These are phyloP conservation scores for Benincasa hispida DNA, from an alignment of 306 rosid genomes.

Conservation along the genomic window DNA sequence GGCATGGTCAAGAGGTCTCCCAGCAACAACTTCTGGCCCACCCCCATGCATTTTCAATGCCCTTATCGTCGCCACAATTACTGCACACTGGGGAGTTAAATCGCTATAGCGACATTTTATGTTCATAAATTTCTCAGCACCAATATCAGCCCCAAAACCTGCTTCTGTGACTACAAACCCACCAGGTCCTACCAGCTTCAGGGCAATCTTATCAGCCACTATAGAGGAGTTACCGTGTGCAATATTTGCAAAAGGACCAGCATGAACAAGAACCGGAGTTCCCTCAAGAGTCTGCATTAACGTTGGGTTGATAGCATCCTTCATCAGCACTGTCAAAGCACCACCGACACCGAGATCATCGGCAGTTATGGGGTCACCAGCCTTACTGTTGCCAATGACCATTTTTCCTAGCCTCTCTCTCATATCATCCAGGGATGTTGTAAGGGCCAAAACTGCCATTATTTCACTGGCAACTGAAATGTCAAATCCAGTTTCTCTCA, in stretches of 20 bases:
- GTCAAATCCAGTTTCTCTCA: constrained; percentile 94
- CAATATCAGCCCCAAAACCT: constrained; percentile 97
- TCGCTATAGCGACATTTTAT: constrained; percentile 91
- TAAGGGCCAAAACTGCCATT: constrained; percentile 97
- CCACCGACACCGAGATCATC: constrained; percentile 98
- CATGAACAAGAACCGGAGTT: constrained; percentile 97
- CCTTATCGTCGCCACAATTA: constrained; percentile 84
- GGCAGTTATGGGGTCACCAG: constrained; percentile 82
- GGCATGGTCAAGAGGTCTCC: constrained; percentile 84
- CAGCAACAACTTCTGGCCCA: constrained; percentile 90
- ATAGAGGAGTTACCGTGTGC: constrained; percentile 97
- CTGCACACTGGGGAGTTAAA: constrained; percentile 85
- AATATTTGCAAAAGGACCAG: constrained; percentile 95
- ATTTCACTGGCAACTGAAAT: constrained; percentile 97
- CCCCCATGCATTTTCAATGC: constrained; percentile 98
- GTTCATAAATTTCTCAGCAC: constrained; percentile 92
- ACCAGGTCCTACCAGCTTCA: constrained; percentile 86
- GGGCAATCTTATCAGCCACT: constrained; percentile 94
- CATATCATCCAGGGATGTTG: constrained; percentile 88
- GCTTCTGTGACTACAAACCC: constrained; percentile 99
- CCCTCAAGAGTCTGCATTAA: constrained; percentile 99
- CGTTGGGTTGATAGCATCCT: constrained; percentile 94
- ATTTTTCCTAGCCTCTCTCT: constrained; percentile 91
- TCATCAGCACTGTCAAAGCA: constrained; percentile 90
- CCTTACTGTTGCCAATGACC: constrained; percentile 90